These are phyloP conservation scores for Epichloe uncinata DNA, from an alignment of 2,329 filamentous ascomycete species.

Conservation along the genomic window DNA sequence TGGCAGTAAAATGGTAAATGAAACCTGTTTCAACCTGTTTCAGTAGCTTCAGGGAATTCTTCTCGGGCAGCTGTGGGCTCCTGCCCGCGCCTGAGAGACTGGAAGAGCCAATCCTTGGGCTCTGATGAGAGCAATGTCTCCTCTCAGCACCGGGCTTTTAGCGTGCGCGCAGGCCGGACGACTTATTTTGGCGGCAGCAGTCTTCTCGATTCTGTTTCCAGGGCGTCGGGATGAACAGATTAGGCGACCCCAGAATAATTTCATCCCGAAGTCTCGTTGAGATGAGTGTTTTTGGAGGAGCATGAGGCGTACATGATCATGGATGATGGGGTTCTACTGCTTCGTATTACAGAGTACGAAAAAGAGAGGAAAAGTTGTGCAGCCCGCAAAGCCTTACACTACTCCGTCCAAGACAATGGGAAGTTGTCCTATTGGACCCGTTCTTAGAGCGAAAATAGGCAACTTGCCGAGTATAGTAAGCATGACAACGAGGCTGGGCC, in stretches of 20 bases:
- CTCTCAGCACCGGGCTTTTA: not conserved
- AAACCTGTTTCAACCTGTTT: not conserved
- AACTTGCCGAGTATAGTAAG: not conserved
- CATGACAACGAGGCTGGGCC: not conserved
- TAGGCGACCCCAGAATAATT: no score
- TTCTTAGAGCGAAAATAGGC: not conserved
- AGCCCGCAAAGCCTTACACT: not conserved
- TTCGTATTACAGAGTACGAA: no score
- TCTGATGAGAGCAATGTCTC: not conserved
- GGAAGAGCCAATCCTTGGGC: not conserved
- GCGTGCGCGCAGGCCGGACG: not conserved
- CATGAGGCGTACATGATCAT: not conserved
- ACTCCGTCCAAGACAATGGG: not conserved
- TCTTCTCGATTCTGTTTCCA: no score
- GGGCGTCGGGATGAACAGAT: no score
- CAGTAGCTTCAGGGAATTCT: not conserved
- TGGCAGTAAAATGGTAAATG: not conserved
- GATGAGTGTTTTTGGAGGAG: no score
- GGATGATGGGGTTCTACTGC: no score
- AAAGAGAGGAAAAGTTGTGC: no score
- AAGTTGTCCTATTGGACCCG: not conserved
- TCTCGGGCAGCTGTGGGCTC: not conserved
- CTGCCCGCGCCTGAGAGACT: not conserved
- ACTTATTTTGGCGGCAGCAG: not conserved
- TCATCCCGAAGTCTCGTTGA: no score